Evolutionary conservation across 2,329 filamentous ascomycete species (phyloP).

Genomic region (Beauveria asiatica): DNA sequence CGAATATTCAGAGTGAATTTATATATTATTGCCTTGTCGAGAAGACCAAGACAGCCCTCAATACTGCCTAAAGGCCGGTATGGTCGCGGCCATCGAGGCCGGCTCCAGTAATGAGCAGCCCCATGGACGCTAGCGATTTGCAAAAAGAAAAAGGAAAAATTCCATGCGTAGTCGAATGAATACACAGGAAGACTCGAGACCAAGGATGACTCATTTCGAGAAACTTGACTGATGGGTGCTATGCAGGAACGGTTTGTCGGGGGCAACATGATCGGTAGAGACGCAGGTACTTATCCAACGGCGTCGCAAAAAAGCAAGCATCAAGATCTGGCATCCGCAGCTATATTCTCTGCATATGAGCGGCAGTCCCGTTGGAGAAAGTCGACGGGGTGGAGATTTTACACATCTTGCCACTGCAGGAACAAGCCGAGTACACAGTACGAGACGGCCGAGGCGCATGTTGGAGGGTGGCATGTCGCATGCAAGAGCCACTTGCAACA

Average conservation of each 20-base stretch:
- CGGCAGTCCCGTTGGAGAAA: neutral
- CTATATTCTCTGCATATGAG: neutral
- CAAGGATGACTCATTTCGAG: neutral
- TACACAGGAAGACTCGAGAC: neutral
- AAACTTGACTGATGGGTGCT: neutral
- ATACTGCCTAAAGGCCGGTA: neutral
- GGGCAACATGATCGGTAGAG: neutral
- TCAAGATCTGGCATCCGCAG: neutral
- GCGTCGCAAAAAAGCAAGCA: neutral
- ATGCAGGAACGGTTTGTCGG: neutral
- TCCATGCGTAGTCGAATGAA: neutral
- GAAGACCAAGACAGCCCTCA: neutral
- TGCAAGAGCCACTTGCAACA: neutral
- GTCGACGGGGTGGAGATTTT: neutral
- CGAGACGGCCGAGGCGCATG: neutral
- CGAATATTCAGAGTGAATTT: neutral
- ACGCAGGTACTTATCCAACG: neutral
- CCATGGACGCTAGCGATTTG: neutral
- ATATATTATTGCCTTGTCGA: neutral
- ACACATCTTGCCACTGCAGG: neutral
- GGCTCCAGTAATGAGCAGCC: neutral
- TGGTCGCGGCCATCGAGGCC: conserved; percentile 2
- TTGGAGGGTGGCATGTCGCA: neutral
- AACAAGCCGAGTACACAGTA: neutral
- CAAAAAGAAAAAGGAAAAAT: neutral